These are phyloP conservation scores for Hemileccinum impolitum DNA, from an alignment of 768 basidiomycete genomes.

Conservation along the genomic window DNA sequence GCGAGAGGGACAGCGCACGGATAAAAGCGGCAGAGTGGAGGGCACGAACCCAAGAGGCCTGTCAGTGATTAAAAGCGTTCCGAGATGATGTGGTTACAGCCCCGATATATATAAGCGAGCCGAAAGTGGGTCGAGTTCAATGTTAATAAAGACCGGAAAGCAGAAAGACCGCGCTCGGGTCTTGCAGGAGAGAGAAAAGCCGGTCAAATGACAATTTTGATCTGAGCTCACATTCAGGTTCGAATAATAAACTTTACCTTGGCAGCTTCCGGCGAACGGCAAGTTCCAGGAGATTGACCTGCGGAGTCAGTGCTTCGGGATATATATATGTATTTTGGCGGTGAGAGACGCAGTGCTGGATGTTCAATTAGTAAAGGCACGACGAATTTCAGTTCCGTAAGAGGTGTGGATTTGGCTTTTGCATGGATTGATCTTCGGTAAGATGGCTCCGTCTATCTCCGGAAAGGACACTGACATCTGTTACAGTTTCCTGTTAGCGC, in stretches of 20 bases:
- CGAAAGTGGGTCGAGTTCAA: slow-evolving; percentile 26
- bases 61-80: slow-evolving; percentile 21
- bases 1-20: slow-evolving; percentile 5
- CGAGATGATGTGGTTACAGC: slow-evolving; percentile 27
- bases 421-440: slow-evolving; percentile 28
- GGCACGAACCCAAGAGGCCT: slow-evolving; percentile 21
- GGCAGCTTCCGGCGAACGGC: slow-evolving; percentile 23
- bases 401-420: slow-evolving; percentile 33
- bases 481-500: slow-evolving; percentile 5
- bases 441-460: slow-evolving; percentile 33
- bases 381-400: slow-evolving; percentile 29
- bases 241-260: slow-evolving; percentile 30
- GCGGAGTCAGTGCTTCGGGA: slow-evolving; percentile 21
- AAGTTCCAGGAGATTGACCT: slow-evolving; percentile 27
- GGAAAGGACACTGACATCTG: slow-evolving; percentile 18
- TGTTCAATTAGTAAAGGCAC: slow-evolving; percentile 21
- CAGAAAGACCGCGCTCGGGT: slow-evolving; percentile 28
- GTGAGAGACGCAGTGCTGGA: slow-evolving; percentile 1
- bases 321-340: slow-evolving; percentile 11
- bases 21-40: slow-evolving; percentile 22
- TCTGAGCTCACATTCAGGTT: slow-evolving; percentile 23
- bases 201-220: slow-evolving; percentile 28
- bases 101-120: slow-evolving; percentile 25
- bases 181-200: slow-evolving; percentile 19
- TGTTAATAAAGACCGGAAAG: slow-evolving; percentile 30